Evolutionary conservation across 2,329 filamentous ascomycete genomes (phyloP).

Genomic region (Pseudocercospora ulei): DNA sequence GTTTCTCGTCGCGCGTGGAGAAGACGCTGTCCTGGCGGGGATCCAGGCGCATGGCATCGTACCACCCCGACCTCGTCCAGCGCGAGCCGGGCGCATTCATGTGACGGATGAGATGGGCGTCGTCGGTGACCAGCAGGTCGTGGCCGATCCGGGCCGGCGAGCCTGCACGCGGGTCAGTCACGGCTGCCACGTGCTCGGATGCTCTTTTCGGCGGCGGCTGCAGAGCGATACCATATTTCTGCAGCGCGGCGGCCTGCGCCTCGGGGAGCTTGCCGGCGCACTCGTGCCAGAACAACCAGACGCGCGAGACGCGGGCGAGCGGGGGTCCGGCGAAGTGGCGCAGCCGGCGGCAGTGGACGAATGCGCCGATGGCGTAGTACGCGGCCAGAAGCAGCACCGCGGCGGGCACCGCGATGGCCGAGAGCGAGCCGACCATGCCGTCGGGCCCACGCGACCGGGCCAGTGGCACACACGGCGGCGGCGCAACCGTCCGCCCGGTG

Average conservation of each 20-base stretch:
- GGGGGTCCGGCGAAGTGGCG: conserved; percentile 27
- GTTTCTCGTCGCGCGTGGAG: conserved; percentile 42
- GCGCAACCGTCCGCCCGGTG: conserved; percentile 1
- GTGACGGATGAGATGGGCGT: conserved; percentile 42
- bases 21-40: conserved; percentile 49
- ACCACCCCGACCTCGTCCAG: conserved; percentile 37
- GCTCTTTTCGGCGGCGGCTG: conserved; percentile 1
- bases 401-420: conserved; percentile 14
- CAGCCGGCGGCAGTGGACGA: conserved; percentile 25
- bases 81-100: conserved; percentile 36
- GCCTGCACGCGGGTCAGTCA: conserved; percentile 26
- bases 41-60: conserved; percentile 45
- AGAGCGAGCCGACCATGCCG: conserved; percentile 14
- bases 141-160: conserved; percentile 42
- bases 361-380: conserved; percentile 19
- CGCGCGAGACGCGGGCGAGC: conserved; percentile 21
- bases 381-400: conserved; percentile 15
- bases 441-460: conserved; percentile 15
- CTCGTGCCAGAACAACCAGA: conserved; percentile 30
- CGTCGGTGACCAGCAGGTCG: conserved; percentile 43
- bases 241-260: conserved; percentile 24
- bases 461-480: conserved; percentile 10
- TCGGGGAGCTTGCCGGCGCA: conserved; percentile 18
- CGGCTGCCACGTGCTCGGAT: conserved; percentile 6
- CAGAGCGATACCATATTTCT: conserved; percentile 27